A percentile compares a stretch with the other conserved stretches of the same genome.
Conservation (phyloP, 306 rosid genomes). For the Quercus berberidifolia region DNA sequence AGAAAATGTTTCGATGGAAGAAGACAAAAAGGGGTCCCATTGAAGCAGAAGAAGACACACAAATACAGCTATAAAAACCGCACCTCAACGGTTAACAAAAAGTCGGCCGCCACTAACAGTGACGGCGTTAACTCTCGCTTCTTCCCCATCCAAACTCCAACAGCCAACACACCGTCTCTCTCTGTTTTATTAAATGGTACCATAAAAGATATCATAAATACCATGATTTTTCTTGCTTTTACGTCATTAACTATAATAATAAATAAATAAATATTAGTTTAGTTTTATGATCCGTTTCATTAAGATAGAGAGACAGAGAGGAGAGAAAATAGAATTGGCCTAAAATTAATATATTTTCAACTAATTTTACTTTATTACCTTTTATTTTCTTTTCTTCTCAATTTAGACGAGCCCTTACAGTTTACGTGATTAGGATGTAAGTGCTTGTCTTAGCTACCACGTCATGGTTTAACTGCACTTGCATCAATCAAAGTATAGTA, state of each 20-base stretch:
- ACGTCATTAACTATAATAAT: no score
- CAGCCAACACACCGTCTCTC: background rate
- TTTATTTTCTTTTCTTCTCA: rapidly evolving
- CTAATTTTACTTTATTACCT: rapidly evolving
- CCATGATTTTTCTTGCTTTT: no score
- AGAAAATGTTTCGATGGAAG: constrained; percentile 13
- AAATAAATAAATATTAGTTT: no score
- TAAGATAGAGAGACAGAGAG: rapidly evolving
- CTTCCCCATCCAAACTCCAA: background rate
- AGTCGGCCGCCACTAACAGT: constrained; percentile 34
- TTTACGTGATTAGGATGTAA: no score
- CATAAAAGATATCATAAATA: no score
- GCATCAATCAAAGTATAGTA: no score
- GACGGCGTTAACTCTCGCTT: constrained; percentile 6
- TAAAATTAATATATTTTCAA: no score
- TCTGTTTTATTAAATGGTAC: background rate
- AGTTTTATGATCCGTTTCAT: no score
- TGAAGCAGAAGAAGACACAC: constrained; percentile 7
- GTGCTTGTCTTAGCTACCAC: no score
- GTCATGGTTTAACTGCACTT: no score
- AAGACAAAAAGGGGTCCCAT: constrained; percentile 11
- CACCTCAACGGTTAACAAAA: background rate
- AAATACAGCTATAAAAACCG: background rate
- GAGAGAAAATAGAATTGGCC: no score
- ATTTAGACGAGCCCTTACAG: no score